Base-by-base conservation (phyloP, 2,329 filamentous ascomycete species). In the Penicillium occitanis region DNA sequence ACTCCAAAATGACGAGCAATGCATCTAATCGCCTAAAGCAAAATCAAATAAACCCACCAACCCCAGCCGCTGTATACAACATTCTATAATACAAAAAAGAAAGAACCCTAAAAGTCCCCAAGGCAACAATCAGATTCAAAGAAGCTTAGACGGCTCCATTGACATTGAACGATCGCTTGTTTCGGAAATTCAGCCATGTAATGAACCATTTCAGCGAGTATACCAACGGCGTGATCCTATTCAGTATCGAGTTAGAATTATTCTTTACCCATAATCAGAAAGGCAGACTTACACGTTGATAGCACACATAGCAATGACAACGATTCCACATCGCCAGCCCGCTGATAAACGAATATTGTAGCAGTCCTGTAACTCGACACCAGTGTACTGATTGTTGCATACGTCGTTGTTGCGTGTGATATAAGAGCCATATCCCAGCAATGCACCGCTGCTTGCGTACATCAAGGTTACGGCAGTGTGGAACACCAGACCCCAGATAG, bases 271-370 rank as follows among this genome's bases (percentile, higher is more conserved):
- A n/a, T 8, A 17, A 30, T 25, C 5, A 6, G 25, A 5, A 35
- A 19, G 30, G 10, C 5, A 55, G 17, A 35, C 51, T 35, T n/a
- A 55, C 51, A 55, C 28, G 30, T 35, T 55, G 28, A 55, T 37
- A 35, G 42, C 64, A 28, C 58, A 66, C 64, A 66, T 48, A 28
- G 48, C 57, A 22, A 61, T 22, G 3, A 42, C n/a, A 19, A 53
- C 63, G 17, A 65, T 65, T n/a, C 63, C 63, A 25, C 63, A 65
- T 30, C 63, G 44, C 63, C 63, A 65, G 8, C 63, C 63, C 1
- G 57, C 57, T 4, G 46, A 40, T 19, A 53, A 5, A 28, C 48
- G 63, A 7, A 65, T 51, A 17, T 50, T 51, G 33, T 61, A 44
- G 25, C 64, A 61, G 13, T 57, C n/a, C 2, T 19, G n/a, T 14